phyloP scores from a whole-genome alignment of 805 yeast species.

The Suhomyces sp. region DNA sequence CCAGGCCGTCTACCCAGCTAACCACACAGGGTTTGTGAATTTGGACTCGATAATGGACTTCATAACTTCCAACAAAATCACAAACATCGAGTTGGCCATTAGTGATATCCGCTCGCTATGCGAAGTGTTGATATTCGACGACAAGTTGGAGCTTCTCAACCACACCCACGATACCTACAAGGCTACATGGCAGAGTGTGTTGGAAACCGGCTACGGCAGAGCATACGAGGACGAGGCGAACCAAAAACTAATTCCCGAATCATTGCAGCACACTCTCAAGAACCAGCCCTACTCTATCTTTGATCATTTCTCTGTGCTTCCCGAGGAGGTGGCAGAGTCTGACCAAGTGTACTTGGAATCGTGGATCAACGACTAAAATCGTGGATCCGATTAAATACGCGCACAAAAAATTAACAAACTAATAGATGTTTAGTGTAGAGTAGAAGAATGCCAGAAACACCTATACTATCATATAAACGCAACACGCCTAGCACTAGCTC shows the following conservation, averaged over 20 bases:
- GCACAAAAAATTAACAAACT: not conserved
- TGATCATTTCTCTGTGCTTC: conserved; percentile 39
- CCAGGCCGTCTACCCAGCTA: conserved; percentile 54
- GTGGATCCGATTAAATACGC: not conserved
- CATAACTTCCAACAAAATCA: conserved; percentile 66
- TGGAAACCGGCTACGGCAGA: conserved; percentile 61
- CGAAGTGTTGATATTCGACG: conserved; percentile 85
- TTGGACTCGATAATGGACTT: conserved; percentile 74
- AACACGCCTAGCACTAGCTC: not conserved
- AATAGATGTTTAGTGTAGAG: not conserved
- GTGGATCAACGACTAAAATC: conserved; percentile 30
- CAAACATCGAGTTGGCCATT: conserved; percentile 73
- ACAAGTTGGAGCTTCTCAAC: conserved; percentile 63
- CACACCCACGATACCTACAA: conserved; percentile 60
- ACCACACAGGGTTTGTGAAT: conserved; percentile 62
- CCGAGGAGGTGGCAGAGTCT: conserved; percentile 32
- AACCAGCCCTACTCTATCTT: conserved; percentile 36
- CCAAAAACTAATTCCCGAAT: conserved; percentile 8
- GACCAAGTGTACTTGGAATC: conserved; percentile 49
- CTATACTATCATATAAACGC: conserved; percentile 31
- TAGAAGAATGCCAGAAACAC: conserved; percentile 9
- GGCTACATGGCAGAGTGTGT: conserved; percentile 80
- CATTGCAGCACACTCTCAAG: conserved; percentile 8
- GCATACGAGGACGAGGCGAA: conserved; percentile 20
- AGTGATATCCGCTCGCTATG: conserved; percentile 78